Conservation (phyloP, 2,329 filamentous ascomycete genomes). For the Fusarium paranaense region DNA sequence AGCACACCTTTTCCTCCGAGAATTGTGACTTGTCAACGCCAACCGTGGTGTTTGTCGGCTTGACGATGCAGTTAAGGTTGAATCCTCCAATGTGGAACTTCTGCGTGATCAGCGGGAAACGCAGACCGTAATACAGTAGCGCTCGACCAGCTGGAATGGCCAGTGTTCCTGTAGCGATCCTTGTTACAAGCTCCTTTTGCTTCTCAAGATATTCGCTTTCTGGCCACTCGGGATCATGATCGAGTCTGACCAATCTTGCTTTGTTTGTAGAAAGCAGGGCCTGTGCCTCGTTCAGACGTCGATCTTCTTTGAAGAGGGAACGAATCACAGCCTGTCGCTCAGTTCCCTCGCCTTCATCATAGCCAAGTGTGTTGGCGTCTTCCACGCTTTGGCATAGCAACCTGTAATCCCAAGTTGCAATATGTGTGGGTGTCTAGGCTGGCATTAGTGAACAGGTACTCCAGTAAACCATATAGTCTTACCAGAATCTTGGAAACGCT, state of each 20-base stretch:
- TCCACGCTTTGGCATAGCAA: conserved; percentile 79
- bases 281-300: conserved; percentile 87
- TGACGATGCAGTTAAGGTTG: conserved; percentile 90
- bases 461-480: conserved; percentile 33
- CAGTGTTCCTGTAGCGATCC: conserved; percentile 86
- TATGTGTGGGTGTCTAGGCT: conserved; percentile 69
- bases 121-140: conserved; percentile 87
- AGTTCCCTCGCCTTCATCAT: conserved; percentile 84
- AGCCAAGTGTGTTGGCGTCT: conserved; percentile 67
- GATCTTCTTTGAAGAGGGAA: conserved; percentile 90
- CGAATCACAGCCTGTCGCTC: conserved; percentile 86
- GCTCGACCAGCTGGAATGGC: conserved; percentile 89
- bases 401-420: conserved; percentile 79
- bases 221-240: conserved; percentile 79
- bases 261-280: conserved; percentile 87
- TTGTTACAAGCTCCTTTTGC: conserved; percentile 90
- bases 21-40: conserved; percentile 90
- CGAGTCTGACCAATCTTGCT: conserved; percentile 81
- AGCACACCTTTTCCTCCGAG: conserved; percentile 96
- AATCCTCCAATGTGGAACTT: conserved; percentile 92
- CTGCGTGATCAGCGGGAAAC: conserved; percentile 90
- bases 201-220: conserved; percentile 91
- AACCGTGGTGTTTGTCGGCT: conserved; percentile 90
- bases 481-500: conserved; percentile 57
- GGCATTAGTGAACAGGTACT: conserved; percentile 40